phyloP scores from a whole-genome alignment of 2,329 filamentous ascomycete species.

The Exophiala phaeomuriformis region DNA sequence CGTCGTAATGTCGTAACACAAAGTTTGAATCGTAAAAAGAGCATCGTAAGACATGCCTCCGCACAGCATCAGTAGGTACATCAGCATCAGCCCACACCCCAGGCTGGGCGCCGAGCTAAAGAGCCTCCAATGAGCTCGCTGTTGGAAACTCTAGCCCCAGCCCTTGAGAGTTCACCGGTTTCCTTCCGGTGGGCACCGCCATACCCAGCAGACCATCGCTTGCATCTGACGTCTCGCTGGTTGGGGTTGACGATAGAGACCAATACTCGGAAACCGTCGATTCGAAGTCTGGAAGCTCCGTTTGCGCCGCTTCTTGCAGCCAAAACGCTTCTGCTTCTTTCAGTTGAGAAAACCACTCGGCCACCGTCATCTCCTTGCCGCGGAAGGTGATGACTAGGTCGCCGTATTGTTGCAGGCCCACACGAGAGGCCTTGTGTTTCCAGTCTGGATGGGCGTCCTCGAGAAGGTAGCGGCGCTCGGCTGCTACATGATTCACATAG shows the following conservation, averaged over 20 bases:
- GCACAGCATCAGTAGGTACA: not conserved
- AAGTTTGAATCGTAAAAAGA: not conserved
- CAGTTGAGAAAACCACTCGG: slow-evolving; percentile 17
- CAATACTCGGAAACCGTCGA: slow-evolving; percentile 16
- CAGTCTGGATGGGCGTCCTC: slow-evolving; percentile 23
- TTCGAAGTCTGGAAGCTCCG: slow-evolving; percentile 21
- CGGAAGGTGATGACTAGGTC: slow-evolving; percentile 15
- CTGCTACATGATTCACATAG: slow-evolving; percentile 21
- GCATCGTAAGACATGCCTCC: slow-evolving; percentile 7
- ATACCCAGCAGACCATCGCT: not conserved
- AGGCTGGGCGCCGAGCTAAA: not conserved
- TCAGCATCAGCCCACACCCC: slow-evolving; percentile 5
- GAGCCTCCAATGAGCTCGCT: slow-evolving; percentile 7
- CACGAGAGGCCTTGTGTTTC: slow-evolving; percentile 22
- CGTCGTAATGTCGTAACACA: not conserved
- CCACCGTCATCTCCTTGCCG: slow-evolving; percentile 18
- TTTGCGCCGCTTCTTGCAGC: slow-evolving; percentile 15
- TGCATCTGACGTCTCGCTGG: slow-evolving; percentile 12
- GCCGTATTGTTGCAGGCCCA: slow-evolving; percentile 12
- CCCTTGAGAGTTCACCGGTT: slow-evolving; percentile 5
- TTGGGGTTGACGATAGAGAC: slow-evolving; percentile 13
- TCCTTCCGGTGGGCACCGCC: slow-evolving; percentile 8
- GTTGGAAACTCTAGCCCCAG: slow-evolving; percentile 5
- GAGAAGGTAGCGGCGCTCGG: slow-evolving; percentile 20
- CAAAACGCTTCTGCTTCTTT: slow-evolving; percentile 15